Base-by-base conservation (phyloP, 305 asterid species). In the Fraxinus angustifolia region DNA sequence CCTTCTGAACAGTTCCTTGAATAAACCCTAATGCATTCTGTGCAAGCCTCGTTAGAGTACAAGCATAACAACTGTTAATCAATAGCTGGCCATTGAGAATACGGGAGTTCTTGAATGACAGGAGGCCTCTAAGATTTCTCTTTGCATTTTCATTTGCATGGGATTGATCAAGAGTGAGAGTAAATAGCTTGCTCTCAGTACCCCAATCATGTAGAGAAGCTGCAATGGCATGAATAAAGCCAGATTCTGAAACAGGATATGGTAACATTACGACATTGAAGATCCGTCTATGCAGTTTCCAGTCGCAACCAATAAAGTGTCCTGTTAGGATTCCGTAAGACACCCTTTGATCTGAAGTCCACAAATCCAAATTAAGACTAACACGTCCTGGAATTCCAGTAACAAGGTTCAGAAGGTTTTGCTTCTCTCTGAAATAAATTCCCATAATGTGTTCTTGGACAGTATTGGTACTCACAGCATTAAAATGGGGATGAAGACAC, bases 51-150 rank as follows among this genome's bases (percentile, higher is more conserved):
- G 91, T 89, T 88, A 96, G 80, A 10, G 84, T 87, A 73, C 87
- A 89, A 80, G 94, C 91, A 84, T 82, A 94, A 84, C 99, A 96
- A 82, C 90, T 88, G 38, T 88, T 87, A 67, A 90, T 86, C 48
- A 94, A 79, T 74, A 93, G 93, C 88, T 94, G 98, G 56, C 98
- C 96, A 8, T 84, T 87, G 58, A 93, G 93, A 85, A 88, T 78
- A 78, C 19, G 82, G 17, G 90, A 75, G 56, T 80, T 91, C 85
- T 86, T 90, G 78, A 87, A 77, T 3, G 97, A 88, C 35, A 93
- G 78, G 10, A 89, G 77, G 79, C 89, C 82, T 85, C 95, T 89
- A 33, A 93, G 89, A 83, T 86, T 89, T 16, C 82, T 91, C 81
- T 88, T 83, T 16, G 86, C 90, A 80, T 80, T 85, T 26, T 85